Evolutionary conservation across 164 flowering plant genomes (phyloP), one percentile per base, ranked within the genome.

Genomic region (Macadamia tetraphylla): DNA sequence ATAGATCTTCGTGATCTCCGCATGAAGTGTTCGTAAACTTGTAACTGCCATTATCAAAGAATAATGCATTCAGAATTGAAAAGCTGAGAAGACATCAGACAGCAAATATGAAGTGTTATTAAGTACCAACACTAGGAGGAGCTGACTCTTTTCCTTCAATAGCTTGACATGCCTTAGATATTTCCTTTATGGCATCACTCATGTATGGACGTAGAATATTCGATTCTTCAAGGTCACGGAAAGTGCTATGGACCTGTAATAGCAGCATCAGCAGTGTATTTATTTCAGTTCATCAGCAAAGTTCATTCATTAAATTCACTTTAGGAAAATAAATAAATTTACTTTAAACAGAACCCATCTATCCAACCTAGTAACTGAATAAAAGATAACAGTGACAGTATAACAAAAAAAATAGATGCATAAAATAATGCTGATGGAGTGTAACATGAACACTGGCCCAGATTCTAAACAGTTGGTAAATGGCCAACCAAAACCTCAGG

Each of bases 101-200:
- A 61, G 40, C 13, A 29, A 32, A 7, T 44, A 59, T 6, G 59
- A 61, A 65, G 32, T 67, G 49, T 65, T 15, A 56, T 6, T 51
- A 75, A 66, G 60, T 87, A 94, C 99, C 97, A 77, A 91, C 91
- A 75, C 76, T 70, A 18, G 87, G 76, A 76, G 97, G 97, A 63
- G 94, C 92, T 29, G 92, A 84, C 73, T 94, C 99, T 78, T 94
- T 94, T 62, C 79, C 91, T 86, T 92, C 97, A 78, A 92, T 80
- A 73, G 89, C 88, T 75, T 84, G 85, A 80, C 94, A 83, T 70
- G 91, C 92, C 78, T 79, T 90, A 64, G 85, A 78, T 74, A 94
- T 81, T 71, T 92, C 97, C 75, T 83, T 82, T 75, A 88, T 85
- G 60, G 90, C 86, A 78, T 85, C 91, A 70, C 81, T 88, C 97